A percentile compares a stretch with the other conserved stretches of the same genome.
phyloP scores from a whole-genome alignment of 225 moss, liverwort and hornwort genomes.

The Pleurozium schreberi region DNA sequence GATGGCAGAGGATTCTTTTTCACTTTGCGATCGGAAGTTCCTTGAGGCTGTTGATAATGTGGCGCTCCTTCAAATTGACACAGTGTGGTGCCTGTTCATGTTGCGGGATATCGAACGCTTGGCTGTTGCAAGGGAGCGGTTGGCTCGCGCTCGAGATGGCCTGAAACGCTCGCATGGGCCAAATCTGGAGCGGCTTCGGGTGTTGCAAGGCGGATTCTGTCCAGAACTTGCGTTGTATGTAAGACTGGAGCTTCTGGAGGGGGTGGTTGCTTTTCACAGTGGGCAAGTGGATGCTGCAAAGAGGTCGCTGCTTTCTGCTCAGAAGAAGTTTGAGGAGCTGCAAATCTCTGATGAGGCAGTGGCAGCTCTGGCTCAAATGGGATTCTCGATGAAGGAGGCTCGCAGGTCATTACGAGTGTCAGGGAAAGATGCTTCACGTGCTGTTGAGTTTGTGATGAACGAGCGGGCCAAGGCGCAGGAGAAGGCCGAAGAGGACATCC shows the following conservation, averaged over 20 bases:
- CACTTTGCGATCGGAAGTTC: slow-evolving; percentile 64
- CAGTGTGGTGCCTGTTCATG: slow-evolving; percentile 95
- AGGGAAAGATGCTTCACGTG: slow-evolving; percentile 83
- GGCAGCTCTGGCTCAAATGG: slow-evolving; percentile 75
- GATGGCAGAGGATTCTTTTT: slow-evolving; percentile 87
- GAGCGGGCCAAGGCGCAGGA: slow-evolving; percentile 61
- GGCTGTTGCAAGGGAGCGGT: slow-evolving; percentile 72
- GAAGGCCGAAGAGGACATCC: slow-evolving; percentile 53
- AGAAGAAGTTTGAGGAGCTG: slow-evolving; percentile 76
- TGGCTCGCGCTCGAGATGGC: slow-evolving; percentile 73
- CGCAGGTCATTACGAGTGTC: slow-evolving; percentile 81
- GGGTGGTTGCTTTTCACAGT: slow-evolving; percentile 85
- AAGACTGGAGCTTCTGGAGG: slow-evolving; percentile 86
- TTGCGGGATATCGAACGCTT: slow-evolving; percentile 81
- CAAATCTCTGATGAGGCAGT: slow-evolving; percentile 91
- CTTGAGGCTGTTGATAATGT: slow-evolving; percentile 86
- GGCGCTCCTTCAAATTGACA: slow-evolving; percentile 92
- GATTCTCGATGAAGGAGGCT: slow-evolving; percentile 66
- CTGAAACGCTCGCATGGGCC: slow-evolving; percentile 79
- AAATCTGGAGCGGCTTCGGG: slow-evolving; percentile 74
- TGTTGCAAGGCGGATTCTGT: slow-evolving; percentile 91
- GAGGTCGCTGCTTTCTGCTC: slow-evolving; percentile 62
- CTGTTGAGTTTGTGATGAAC: slow-evolving; percentile 90
- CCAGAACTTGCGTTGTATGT: slow-evolving; percentile 98
- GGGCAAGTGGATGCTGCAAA: slow-evolving; percentile 65